Conservation (phyloP, 2,329 filamentous ascomycete species). For the Zasmidium angulare region DNA sequence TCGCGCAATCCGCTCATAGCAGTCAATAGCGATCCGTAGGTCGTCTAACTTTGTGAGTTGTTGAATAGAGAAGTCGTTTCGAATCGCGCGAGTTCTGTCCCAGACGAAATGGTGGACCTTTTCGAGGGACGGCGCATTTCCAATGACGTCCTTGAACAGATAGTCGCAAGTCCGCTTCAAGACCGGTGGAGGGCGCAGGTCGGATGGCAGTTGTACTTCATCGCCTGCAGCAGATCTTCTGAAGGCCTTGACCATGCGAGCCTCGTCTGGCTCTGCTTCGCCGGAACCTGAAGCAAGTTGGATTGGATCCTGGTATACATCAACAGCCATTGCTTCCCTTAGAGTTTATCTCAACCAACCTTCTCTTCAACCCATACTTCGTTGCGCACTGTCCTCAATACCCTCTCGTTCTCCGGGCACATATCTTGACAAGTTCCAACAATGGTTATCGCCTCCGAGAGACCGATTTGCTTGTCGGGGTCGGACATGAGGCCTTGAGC, state of each 20-base stretch:
- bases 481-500: constrained; percentile 56
- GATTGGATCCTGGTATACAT: constrained; percentile 25
- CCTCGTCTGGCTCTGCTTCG: constrained; percentile 41
- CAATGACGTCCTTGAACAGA: constrained; percentile 49
- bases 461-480: constrained; percentile 59
- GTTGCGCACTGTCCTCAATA: constrained; percentile 61
- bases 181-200: constrained; percentile 57
- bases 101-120: constrained; percentile 64
- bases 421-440: constrained; percentile 63
- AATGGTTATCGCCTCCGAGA: constrained; percentile 61
- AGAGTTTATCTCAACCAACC: constrained; percentile 40
- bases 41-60: constrained; percentile 58
- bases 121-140: constrained; percentile 49
- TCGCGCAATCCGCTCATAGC: constrained; percentile 62
- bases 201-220: constrained; percentile 63
- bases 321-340: constrained; percentile 21
- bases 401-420: constrained; percentile 64
- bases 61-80: constrained; percentile 66
- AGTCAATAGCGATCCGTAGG: constrained; percentile 58
- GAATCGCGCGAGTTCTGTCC: constrained; percentile 64
- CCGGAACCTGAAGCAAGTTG: constrained; percentile 19
- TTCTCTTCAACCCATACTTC: constrained; percentile 62
- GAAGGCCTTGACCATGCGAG: constrained; percentile 64
- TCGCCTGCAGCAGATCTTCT: constrained; percentile 62
- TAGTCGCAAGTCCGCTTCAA: constrained; percentile 47